These are phyloP conservation scores for Wickerhamiella azyma DNA, from an alignment of 805 yeast species.

Conservation along the genomic window DNA sequence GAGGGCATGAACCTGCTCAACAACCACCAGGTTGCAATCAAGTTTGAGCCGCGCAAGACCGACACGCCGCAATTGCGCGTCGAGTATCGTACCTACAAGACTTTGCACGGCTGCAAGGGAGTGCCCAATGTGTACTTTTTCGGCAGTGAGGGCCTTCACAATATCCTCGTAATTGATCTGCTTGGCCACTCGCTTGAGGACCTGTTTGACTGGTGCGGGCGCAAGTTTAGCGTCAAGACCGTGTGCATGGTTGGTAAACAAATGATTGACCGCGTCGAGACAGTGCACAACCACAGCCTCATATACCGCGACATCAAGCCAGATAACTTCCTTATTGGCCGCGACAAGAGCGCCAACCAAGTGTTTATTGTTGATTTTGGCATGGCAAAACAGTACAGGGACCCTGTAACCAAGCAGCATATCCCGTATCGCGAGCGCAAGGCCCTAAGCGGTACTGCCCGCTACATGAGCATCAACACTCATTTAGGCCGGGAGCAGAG, in stretches of 20 bases:
- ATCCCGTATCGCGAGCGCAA: slow-evolving; percentile 95
- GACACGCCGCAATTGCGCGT: slow-evolving; percentile 97
- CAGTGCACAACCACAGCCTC: slow-evolving; percentile 77
- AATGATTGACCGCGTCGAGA: slow-evolving; percentile 78
- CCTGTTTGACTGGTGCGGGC: slow-evolving; percentile 95
- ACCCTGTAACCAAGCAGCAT: slow-evolving; percentile 88
- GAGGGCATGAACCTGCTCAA: slow-evolving; percentile 89
- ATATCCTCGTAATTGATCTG: slow-evolving; percentile 83
- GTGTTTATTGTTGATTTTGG: slow-evolving; percentile 93
- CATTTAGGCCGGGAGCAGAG: slow-evolving; percentile 95
- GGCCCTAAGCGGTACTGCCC: slow-evolving; percentile 93
- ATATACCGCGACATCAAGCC: slow-evolving; percentile 97
- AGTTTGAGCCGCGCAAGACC: slow-evolving; percentile 86
- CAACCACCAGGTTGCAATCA: slow-evolving; percentile 88
- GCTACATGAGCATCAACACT: slow-evolving; percentile 96
- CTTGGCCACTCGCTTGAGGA: slow-evolving; percentile 95
- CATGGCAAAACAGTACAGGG: slow-evolving; percentile 96
- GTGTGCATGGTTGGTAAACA: slow-evolving; percentile 90
- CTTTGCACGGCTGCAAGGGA: slow-evolving; percentile 67
- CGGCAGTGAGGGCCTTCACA: slow-evolving; percentile 97
- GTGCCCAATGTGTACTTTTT: slow-evolving; percentile 95
- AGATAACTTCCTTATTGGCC: slow-evolving; percentile 87
- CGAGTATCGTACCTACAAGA: slow-evolving; percentile 90
- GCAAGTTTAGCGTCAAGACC: slow-evolving; percentile 75
- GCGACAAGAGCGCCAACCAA: slow-evolving; percentile 73